A percentile compares a stretch with the other conserved stretches of the same genome.
These are phyloP conservation scores for Carex scoparia DNA, from an alignment of 176 grass and related monocot species.

Conservation along the genomic window DNA sequence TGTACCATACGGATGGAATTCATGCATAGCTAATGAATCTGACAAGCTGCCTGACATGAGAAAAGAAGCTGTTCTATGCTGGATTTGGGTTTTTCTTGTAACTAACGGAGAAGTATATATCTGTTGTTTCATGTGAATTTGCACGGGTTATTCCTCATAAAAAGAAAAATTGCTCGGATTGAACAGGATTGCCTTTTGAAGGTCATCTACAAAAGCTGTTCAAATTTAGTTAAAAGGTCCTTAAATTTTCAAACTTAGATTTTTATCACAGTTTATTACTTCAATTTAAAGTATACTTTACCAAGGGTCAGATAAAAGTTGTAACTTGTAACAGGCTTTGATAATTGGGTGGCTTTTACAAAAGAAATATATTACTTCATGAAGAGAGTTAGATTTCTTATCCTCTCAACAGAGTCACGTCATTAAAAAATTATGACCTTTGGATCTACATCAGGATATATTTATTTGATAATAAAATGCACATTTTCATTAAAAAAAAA, in stretches of 20 bases:
- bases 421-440: no score
- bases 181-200: neutral
- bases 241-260: neutral
- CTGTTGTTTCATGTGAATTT: neutral
- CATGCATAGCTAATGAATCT: constrained; percentile 4
- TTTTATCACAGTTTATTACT: neutral
- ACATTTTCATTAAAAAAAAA: no score
- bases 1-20: neutral
- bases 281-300: neutral
- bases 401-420: no score
- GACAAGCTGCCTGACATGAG: neutral
- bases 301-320: neutral
- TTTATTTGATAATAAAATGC: no score
- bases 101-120: neutral
- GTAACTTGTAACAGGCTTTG: neutral
- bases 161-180: neutral
- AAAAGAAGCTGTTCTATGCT: constrained; percentile 8
- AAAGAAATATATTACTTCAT: neutral
- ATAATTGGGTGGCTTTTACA: neutral
- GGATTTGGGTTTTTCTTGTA: neutral
- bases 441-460: no score
- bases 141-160: no score
- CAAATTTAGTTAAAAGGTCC: neutral
- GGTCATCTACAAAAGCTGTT: neutral
- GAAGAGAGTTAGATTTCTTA: no score